phyloP scores from a whole-genome alignment of 192 early-diverging fungal species.

The Umbelopsis sp. region DNA sequence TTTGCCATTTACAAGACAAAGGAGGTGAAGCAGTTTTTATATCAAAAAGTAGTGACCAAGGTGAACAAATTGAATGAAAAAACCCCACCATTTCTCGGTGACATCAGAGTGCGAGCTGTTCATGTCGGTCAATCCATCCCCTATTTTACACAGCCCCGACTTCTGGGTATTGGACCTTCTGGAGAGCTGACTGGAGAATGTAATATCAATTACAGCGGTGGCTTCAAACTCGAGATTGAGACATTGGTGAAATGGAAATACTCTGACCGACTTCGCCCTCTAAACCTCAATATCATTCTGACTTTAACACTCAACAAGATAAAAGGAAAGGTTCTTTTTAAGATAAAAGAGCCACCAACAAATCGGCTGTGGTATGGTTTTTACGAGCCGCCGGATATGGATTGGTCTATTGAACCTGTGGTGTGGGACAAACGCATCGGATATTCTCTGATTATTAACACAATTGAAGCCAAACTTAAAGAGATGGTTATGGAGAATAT shows the following conservation, averaged over 20 bases:
- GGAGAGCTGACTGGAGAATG: slow-evolving; percentile 80
- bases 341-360: slow-evolving; percentile 80
- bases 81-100: slow-evolving; percentile 74
- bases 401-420: slow-evolving; percentile 78
- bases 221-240: slow-evolving; percentile 75
- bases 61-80: slow-evolving; percentile 67
- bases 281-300: slow-evolving; percentile 81
- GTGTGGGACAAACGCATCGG: slow-evolving; percentile 86
- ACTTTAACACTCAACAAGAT: slow-evolving; percentile 75
- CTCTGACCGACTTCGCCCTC: slow-evolving; percentile 47
- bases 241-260: slow-evolving; percentile 53
- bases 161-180: slow-evolving; percentile 64
- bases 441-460: slow-evolving; percentile 74
- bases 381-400: slow-evolving; percentile 76
- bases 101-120: slow-evolving; percentile 80
- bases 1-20: slow-evolving; percentile 73
- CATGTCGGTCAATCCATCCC: slow-evolving; percentile 81
- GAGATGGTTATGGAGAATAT: slow-evolving; percentile 81
- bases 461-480: slow-evolving; percentile 84
- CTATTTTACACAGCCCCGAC: slow-evolving; percentile 74
- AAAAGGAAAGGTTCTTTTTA: slow-evolving; percentile 76
- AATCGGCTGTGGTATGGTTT: slow-evolving; percentile 93
- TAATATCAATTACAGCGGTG: slow-evolving; percentile 81
- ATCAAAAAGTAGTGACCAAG: slow-evolving; percentile 69
- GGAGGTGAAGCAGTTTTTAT: slow-evolving; percentile 59